Base-by-base conservation (phyloP, 139 green algal genomes). In the Pleodorina starrii region DNA sequence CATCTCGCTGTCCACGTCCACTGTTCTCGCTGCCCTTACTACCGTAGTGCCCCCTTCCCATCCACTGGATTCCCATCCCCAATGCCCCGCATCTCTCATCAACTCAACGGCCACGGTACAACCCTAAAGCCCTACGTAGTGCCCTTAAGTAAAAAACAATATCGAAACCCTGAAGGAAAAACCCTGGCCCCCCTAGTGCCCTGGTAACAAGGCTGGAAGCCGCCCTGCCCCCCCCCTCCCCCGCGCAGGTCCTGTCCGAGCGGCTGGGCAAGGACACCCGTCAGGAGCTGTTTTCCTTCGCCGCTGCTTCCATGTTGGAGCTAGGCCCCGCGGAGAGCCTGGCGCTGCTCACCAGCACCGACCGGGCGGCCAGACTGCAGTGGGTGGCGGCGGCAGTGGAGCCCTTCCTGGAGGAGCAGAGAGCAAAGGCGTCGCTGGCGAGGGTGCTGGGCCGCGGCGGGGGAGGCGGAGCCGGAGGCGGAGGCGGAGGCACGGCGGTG, bases 241-340 rank as follows among this genome's bases (percentile, higher is more conserved):
- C 54, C 54, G 54, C 29, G 35, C 90, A 93, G 90, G 35, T 81
- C 17, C 29, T 84, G 17, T 43, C 60, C 21, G 90, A 93, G 72
- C 48, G 59, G 60, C 35, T 93, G 48, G 90, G 59, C 60, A 89
- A 89, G 63, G 60, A 87, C 42, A 82, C 73, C 2, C 90, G 90
- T 0, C 87, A 91, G 51, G 90, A 91, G 90, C 86, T 93, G 11
- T 93, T 93, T 54, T 90, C 82, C 60, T 93, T 93, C 84, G 90
- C 90, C 50, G 90, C 90, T 19, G 87, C 90, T 10, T 25, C 43
- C 59, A 50, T 91, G 63, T 38, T 93, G 66, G 90, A 93, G 87
- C 63, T 93, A 50, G 90, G 90, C 36, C 27, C 85, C 6, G 60
- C 75, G 19, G 90, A 93, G 80, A 80, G 75, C 10, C 82, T 93